phyloP scores from a whole-genome alignment of 306 rosid genomes.

The Pyrus communis region DNA sequence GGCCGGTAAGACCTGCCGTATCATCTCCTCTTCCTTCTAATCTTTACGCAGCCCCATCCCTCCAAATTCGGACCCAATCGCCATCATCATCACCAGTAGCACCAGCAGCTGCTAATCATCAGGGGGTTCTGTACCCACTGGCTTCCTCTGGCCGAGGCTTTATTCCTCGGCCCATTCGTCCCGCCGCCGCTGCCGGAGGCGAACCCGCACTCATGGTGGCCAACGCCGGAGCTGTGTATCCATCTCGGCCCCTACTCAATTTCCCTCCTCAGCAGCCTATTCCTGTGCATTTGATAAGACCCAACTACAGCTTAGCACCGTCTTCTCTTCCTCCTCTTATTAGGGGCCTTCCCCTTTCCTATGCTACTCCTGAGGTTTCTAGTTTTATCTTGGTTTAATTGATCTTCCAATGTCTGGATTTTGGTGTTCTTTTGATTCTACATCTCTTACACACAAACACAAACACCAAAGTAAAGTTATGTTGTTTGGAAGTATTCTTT shows the following conservation, averaged over 20 bases:
- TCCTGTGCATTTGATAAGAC: slow-evolving; percentile 33
- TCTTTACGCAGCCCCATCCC: not conserved
- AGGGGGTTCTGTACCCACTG: slow-evolving; percentile 43
- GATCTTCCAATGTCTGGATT: not conserved
- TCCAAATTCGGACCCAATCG: slow-evolving; percentile 4
- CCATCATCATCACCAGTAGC: slow-evolving; percentile 9
- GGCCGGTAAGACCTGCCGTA: not conserved
- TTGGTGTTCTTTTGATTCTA: not conserved
- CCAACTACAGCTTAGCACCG: slow-evolving; percentile 24
- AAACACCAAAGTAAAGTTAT: not conserved
- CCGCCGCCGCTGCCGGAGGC: slow-evolving; percentile 9
- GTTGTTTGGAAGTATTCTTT: not conserved
- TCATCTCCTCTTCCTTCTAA: slow-evolving; percentile 2
- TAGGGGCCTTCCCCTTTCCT: slow-evolving; percentile 33
- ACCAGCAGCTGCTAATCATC: slow-evolving; percentile 21
- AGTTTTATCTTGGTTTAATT: not conserved
- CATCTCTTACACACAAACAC: not conserved
- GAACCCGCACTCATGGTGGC: slow-evolving; percentile 40
- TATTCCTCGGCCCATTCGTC: slow-evolving; percentile 22
- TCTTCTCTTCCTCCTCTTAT: slow-evolving; percentile 26
- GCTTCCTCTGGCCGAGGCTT: slow-evolving; percentile 49
- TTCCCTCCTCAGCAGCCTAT: slow-evolving; percentile 35
- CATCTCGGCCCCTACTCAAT: slow-evolving; percentile 29
- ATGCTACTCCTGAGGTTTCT: slow-evolving; percentile 35
- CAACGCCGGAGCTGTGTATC: slow-evolving; percentile 17